Conservation (phyloP, 176 grass and related monocot species). For the Carex parvula region DNA sequence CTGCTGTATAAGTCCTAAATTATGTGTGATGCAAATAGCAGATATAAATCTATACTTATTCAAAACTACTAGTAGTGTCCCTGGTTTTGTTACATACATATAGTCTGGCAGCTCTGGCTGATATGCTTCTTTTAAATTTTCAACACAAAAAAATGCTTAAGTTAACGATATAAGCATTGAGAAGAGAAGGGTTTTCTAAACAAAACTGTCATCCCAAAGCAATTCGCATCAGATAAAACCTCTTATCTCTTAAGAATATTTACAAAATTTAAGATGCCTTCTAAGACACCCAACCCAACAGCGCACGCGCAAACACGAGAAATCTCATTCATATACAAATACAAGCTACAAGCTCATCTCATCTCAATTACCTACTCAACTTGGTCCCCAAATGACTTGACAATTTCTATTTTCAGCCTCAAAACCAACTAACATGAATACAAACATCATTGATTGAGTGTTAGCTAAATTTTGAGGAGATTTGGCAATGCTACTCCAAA, state of each 20-base stretch:
- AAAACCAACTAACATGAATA: background rate
- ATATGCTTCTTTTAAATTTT: no score
- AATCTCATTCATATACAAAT: slow-evolving; percentile 1
- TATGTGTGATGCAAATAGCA: background rate
- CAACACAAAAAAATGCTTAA: no score
- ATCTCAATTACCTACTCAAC: background rate
- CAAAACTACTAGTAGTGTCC: slow-evolving; percentile 3
- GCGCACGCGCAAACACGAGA: background rate
- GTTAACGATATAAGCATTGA: background rate
- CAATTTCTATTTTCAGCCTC: background rate
- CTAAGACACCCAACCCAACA: background rate
- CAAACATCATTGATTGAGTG: background rate
- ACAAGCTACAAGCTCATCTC: background rate
- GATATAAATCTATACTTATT: background rate
- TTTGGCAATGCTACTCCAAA: slow-evolving; percentile 62
- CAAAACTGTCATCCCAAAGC: background rate
- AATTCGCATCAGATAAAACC: background rate
- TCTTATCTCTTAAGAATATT: slow-evolving; percentile 13
- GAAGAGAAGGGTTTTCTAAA: background rate
- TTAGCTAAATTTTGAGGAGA: background rate
- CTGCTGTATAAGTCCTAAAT: background rate
- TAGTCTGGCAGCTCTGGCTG: no score
- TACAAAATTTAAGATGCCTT: slow-evolving; percentile 2
- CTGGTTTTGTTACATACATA: background rate
- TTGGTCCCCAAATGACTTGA: background rate